A percentile compares a stretch with the other conserved stretches of the same genome.
Evolutionary conservation across 805 yeast genomes (phyloP).

Genomic region (Wickerhamomyces kurtzmanii): DNA sequence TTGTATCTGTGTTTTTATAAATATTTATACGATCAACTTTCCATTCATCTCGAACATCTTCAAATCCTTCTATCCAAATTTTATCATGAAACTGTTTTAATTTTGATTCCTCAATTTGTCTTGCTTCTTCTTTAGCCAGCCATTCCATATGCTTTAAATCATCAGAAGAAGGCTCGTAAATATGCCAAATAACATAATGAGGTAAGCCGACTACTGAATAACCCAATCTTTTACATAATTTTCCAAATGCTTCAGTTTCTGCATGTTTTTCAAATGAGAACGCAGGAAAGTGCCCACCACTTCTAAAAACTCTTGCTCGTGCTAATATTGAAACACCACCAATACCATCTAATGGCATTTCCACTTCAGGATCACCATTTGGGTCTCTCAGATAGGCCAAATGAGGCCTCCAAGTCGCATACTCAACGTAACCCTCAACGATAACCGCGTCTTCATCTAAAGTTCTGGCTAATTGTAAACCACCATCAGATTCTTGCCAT

Average conservation of each 20-base stretch:
- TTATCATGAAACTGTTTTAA: slow-evolving; percentile 55
- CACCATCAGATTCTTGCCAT: slow-evolving; percentile 83
- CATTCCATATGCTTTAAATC: slow-evolving; percentile 84
- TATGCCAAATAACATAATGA: slow-evolving; percentile 95
- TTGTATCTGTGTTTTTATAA: slow-evolving; percentile 65
- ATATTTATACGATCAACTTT: slow-evolving; percentile 57
- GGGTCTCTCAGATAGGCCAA: slow-evolving; percentile 92
- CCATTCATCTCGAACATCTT: slow-evolving; percentile 72
- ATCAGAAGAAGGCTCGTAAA: slow-evolving; percentile 91
- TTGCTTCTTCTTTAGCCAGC: slow-evolving; percentile 78
- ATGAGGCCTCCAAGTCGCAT: slow-evolving; percentile 97
- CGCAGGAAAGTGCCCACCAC: slow-evolving; percentile 96
- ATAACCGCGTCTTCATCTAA: slow-evolving; percentile 92
- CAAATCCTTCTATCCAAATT: slow-evolving; percentile 73
- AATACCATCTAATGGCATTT: slow-evolving; percentile 90
- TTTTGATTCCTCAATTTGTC: slow-evolving; percentile 54
- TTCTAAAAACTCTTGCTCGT: slow-evolving; percentile 77
- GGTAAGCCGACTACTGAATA: slow-evolving; percentile 87
- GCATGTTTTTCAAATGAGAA: slow-evolving; percentile 95
- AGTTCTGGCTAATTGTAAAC: slow-evolving; percentile 60
- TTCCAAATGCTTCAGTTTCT: slow-evolving; percentile 96
- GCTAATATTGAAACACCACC: slow-evolving; percentile 95
- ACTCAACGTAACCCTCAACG: slow-evolving; percentile 95
- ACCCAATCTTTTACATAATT: slow-evolving; percentile 79
- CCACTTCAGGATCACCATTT: slow-evolving; percentile 88